phyloP scores from a whole-genome alignment of 768 basidiomycete species.

The Kwoniella europaea region DNA sequence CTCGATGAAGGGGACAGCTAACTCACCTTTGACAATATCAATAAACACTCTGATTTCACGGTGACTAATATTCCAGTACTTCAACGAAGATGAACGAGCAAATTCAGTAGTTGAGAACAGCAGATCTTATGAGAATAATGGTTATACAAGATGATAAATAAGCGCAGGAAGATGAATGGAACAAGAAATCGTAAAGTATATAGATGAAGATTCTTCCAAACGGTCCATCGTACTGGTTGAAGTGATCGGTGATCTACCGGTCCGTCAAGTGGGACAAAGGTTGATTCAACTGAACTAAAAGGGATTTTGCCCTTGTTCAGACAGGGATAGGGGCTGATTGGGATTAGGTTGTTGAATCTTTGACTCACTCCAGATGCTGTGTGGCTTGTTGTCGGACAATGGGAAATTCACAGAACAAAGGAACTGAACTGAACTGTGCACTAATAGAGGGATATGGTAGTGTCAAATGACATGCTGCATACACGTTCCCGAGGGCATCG shows the following conservation, averaged over 20 bases:
- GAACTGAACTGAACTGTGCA: not conserved
- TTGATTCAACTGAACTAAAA: not conserved
- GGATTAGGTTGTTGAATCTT: not conserved
- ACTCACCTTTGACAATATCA: no score
- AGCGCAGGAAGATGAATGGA: not conserved
- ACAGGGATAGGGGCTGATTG: not conserved
- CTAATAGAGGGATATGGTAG: not conserved
- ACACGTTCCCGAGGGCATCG: not conserved
- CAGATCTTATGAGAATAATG: no score
- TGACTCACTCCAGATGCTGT: constrained; percentile 1
- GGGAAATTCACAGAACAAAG: not conserved
- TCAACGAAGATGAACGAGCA: no score
- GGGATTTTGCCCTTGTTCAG: not conserved
- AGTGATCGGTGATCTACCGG: not conserved
- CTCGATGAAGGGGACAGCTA: no score
- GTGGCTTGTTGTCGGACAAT: not conserved
- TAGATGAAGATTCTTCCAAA: not conserved
- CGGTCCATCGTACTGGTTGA: no score
- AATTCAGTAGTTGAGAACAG: no score
- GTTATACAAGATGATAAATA: no score
- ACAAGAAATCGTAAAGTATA: not conserved
- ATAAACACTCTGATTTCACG: no score
- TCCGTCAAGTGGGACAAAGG: constrained; percentile 5
- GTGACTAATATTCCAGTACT: no score
- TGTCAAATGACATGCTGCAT: not conserved